These are phyloP conservation scores for Bertia moriformis DNA, from an alignment of 2,329 filamentous ascomycete genomes.

Conservation along the genomic window DNA sequence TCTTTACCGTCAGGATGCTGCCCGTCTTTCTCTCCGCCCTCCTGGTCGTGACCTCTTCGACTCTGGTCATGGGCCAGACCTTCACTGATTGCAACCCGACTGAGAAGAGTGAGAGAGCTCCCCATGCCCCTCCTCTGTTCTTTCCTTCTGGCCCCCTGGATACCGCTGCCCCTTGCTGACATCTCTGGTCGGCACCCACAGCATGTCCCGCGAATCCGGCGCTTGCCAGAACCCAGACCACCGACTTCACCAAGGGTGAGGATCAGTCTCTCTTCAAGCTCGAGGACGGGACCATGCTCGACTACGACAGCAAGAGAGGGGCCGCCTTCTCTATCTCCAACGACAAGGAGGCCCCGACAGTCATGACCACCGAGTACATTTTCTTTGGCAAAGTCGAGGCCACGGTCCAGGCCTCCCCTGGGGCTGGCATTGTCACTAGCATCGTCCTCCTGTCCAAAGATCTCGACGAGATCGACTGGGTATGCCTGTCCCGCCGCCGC, in stretches of 20 bases:
- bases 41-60: too few relatives aligned
- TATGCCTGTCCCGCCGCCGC: neutral
- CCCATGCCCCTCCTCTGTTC: too few relatives aligned
- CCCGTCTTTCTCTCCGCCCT: too few relatives aligned
- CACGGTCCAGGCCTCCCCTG: constrained; percentile 27
- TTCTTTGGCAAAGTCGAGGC: constrained; percentile 35
- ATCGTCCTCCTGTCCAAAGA: constrained; percentile 33
- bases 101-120: constrained; percentile 15
- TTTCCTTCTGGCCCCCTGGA: neutral
- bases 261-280: constrained; percentile 37
- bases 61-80: constrained; percentile 17
- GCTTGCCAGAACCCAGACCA: constrained; percentile 19
- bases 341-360: constrained; percentile 29
- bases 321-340: constrained; percentile 32
- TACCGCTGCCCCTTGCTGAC: neutral
- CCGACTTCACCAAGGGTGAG: constrained; percentile 25
- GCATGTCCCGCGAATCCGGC: constrained; percentile 26
- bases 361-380: constrained; percentile 29
- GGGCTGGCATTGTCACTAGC: constrained; percentile 30
- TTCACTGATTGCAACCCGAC: constrained; percentile 26
- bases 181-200: constrained; percentile 7
- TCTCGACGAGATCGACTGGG: constrained; percentile 38
- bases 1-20: too few relatives aligned
- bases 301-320: constrained; percentile 22
- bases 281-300: constrained; percentile 27